phyloP scores from a whole-genome alignment of 345 rosid genomes.

The Theobroma cacao region DNA sequence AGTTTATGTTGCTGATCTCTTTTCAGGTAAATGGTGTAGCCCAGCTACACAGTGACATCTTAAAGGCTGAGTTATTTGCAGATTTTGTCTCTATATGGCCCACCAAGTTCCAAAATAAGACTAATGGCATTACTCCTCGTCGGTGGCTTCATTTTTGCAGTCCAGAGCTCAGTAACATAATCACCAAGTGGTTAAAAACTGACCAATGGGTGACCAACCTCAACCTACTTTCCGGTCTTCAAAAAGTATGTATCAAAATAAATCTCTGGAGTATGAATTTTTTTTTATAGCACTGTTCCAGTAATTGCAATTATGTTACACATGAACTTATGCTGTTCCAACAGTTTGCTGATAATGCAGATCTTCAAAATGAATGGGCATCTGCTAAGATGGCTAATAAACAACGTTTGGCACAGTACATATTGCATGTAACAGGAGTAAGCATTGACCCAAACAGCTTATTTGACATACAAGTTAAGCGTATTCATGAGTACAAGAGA shows the following conservation, averaged over 20 bases:
- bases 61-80: constrained; percentile 80
- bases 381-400: constrained; percentile 92
- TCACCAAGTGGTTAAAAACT: constrained; percentile 88
- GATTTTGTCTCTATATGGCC: constrained; percentile 97
- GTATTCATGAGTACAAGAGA: constrained; percentile 98
- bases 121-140: constrained; percentile 96
- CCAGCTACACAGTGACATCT: constrained; percentile 90
- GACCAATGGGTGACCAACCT: constrained; percentile 89
- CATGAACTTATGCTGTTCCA: constrained; percentile 28
- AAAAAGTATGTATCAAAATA: constrained; percentile 45
- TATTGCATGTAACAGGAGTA: constrained; percentile 74
- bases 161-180: constrained; percentile 91
- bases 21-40: constrained; percentile 97
- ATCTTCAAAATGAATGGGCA: constrained; percentile 85
- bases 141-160: constrained; percentile 96
- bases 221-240: constrained; percentile 83
- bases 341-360: constrained; percentile 77
- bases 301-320: constrained; percentile 4
- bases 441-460: constrained; percentile 76
- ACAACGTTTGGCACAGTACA: constrained; percentile 68
- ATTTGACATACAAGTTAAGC: constrained; percentile 96
- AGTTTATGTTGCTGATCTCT: constrained; percentile 17
- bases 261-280: not conserved
- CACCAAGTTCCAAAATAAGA: constrained; percentile 88
- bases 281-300: not conserved